Conservation (phyloP, 2,329 filamentous ascomycete genomes). For the Talaromyces sp. region DNA sequence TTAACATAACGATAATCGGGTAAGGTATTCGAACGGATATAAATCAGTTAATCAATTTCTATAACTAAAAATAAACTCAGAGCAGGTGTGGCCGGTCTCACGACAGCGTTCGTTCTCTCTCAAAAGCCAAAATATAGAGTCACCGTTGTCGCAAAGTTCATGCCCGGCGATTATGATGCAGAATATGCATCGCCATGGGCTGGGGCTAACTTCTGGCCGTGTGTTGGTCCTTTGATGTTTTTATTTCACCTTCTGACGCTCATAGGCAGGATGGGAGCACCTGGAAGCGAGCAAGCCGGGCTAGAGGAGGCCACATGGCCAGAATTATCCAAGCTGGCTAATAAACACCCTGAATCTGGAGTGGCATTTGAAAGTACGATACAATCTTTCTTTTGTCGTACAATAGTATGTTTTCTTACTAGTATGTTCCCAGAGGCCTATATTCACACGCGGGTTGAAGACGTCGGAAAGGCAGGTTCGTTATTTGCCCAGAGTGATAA, state of each 20-base stretch:
- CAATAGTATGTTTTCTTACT: not conserved
- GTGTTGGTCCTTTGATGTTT: conserved; percentile 25
- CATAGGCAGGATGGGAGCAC: not conserved
- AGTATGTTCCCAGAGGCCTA: not conserved
- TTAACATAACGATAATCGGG: not conserved
- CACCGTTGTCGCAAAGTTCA: conserved; percentile 77
- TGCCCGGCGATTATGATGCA: conserved; percentile 89
- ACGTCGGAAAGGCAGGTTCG: not conserved
- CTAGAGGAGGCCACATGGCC: conserved; percentile 65
- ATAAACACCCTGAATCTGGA: conserved; percentile 69
- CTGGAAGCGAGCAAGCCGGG: conserved; percentile 11
- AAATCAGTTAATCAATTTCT: not conserved
- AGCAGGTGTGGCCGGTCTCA: conserved; percentile 63
- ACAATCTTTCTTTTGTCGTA: not conserved
- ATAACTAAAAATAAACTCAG: conserved; percentile 30
- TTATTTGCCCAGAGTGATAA: not conserved
- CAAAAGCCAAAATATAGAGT: conserved; percentile 54
- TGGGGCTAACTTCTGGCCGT: conserved; percentile 76
- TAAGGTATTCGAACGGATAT: not conserved
- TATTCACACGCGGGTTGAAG: conserved; percentile 1
- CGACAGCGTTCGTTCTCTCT: conserved; percentile 60
- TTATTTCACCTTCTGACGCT: not conserved
- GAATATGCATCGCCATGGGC: conserved; percentile 90
- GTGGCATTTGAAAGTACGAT: conserved; percentile 35
- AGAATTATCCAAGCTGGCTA: conserved; percentile 55